Evolutionary conservation across 2,329 filamentous ascomycete genomes (phyloP).

Genomic region (Aspergillus luchuensis): DNA sequence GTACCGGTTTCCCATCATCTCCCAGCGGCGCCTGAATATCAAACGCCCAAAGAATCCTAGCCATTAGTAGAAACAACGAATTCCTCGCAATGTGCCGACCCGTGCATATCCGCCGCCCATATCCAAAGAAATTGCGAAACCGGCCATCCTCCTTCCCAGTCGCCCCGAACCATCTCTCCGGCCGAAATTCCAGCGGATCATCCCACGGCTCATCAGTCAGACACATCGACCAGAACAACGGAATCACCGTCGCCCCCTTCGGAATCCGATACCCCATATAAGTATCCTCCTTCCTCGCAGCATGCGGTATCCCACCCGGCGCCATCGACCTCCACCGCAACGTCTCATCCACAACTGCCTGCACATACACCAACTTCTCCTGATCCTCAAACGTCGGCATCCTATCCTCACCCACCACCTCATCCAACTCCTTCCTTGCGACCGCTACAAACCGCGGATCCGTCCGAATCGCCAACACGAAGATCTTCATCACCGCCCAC

Average conservation of each 20-base stretch:
- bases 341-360: constrained; percentile 32
- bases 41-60: constrained; percentile 54
- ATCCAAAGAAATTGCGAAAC: constrained; percentile 59
- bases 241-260: neutral
- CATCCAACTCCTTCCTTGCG: constrained; percentile 43
- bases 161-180: constrained; percentile 41
- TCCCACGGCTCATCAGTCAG: constrained; percentile 41
- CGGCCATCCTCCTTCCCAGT: constrained; percentile 42
- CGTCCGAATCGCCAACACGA: constrained; percentile 50
- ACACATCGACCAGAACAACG: neutral
- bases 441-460: constrained; percentile 45
- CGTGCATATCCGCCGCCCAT: constrained; percentile 55
- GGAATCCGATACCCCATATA: neutral
- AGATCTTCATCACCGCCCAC: constrained; percentile 47
- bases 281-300: neutral
- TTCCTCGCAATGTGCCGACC: constrained; percentile 36
- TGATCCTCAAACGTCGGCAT: constrained; percentile 34
- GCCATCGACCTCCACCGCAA: constrained; percentile 38
- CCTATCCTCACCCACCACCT: constrained; percentile 33
- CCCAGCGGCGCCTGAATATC: constrained; percentile 17
- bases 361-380: constrained; percentile 29
- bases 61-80: constrained; percentile 57
- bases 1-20: constrained; percentile 24
- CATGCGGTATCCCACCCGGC: constrained; percentile 39
- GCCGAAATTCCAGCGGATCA: constrained; percentile 43